Conservation (phyloP, 1,284 basidiomycete genomes). For the Trichosporon asahii region DNA sequence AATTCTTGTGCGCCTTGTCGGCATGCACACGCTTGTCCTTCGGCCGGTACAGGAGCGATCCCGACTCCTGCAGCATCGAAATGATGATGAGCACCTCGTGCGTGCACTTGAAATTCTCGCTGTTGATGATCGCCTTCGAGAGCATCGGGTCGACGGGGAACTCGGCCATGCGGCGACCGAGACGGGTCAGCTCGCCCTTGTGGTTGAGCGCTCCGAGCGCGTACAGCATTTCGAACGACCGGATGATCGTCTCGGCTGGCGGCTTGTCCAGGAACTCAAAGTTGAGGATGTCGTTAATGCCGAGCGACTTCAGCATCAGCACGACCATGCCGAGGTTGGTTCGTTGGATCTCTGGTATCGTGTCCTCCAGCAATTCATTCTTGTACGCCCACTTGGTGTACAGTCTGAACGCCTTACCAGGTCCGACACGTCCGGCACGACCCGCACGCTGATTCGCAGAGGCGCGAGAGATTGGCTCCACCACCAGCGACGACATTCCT, state of each 20-base stretch:
- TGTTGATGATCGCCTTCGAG: conserved; percentile 92
- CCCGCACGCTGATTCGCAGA: conserved; percentile 97
- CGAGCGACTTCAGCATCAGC: conserved; percentile 61
- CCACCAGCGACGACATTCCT: conserved; percentile 90
- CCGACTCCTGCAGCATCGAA: conserved; percentile 93
- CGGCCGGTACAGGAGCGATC: conserved; percentile 90
- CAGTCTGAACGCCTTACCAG: conserved; percentile 92
- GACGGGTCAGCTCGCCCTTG: conserved; percentile 89
- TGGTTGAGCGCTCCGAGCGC: conserved; percentile 95
- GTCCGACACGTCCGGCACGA: conserved; percentile 92
- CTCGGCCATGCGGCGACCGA: conserved; percentile 96
- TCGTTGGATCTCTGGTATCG: conserved; percentile 59
- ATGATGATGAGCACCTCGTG: conserved; percentile 98
- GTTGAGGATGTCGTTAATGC: conserved; percentile 62
- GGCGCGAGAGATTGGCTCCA: conserved; percentile 92
- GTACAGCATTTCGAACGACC: conserved; percentile 88
- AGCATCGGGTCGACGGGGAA: conserved; percentile 99
- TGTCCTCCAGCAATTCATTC: conserved; percentile 62
- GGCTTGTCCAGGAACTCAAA: conserved; percentile 65
- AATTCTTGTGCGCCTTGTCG: conserved; percentile 94
- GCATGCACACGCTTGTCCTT: conserved; percentile 96
- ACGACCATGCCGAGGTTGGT: conserved; percentile 56
- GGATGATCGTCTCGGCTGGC: conserved; percentile 96
- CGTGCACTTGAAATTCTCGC: conserved; percentile 90
- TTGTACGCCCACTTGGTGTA: conserved; percentile 65